These are phyloP conservation scores for Scenedesmus sp. DNA, from an alignment of 163 green algal species.

Conservation along the genomic window DNA sequence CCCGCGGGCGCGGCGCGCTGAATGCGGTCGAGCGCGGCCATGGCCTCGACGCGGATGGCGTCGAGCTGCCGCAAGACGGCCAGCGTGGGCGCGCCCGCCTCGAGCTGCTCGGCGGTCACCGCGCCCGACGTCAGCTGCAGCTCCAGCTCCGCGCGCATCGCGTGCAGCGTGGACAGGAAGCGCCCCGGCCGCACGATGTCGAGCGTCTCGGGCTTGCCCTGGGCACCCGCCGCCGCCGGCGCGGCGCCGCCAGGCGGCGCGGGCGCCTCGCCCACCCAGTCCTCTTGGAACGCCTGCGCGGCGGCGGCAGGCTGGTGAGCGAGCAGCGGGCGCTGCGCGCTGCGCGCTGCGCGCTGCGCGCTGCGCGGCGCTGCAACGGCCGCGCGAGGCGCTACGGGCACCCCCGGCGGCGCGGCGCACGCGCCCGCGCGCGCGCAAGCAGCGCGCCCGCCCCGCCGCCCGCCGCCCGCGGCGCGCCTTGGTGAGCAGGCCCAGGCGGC, in stretches of 20 bases:
- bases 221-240: neutral
- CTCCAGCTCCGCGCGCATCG: constrained; percentile 50
- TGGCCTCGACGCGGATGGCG: constrained; percentile 50
- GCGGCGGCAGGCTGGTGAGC: no score
- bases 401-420: no score
- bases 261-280: constrained; percentile 61
- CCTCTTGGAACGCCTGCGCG: constrained; percentile 52
- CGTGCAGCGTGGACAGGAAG: constrained; percentile 61
- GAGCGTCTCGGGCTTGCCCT: constrained; percentile 27
- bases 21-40: constrained; percentile 60
- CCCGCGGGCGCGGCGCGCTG: constrained; percentile 21
- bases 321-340: no score
- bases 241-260: no score
- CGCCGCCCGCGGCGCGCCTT: constrained; percentile 51
- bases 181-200: constrained; percentile 64
- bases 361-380: no score
- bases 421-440: no score
- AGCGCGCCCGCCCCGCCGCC: no score
- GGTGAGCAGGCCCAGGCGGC: constrained; percentile 45
- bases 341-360: no score
- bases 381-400: no score
- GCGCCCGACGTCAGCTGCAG: no score
- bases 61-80: constrained; percentile 48
- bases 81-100: neutral
- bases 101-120: neutral